A percentile compares a stretch with the other conserved stretches of the same genome.
Conservation (phyloP, 2,329 filamentous ascomycete genomes). For the Venturia nashicola region DNA sequence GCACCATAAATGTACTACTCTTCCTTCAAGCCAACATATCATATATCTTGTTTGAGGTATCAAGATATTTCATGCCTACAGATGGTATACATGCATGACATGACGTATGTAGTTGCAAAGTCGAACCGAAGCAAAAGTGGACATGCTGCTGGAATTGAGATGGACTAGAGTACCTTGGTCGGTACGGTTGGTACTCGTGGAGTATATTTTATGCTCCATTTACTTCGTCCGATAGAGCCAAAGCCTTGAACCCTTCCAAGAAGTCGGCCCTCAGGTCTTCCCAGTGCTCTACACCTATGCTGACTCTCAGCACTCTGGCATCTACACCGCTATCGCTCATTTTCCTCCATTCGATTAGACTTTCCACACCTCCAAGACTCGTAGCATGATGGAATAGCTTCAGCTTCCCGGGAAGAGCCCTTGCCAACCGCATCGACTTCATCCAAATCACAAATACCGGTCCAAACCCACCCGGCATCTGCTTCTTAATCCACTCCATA, state of each 20-base stretch:
- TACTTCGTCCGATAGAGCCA: background rate
- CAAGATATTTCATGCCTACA: background rate
- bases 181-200: too few species aligned
- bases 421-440: constrained; percentile 48
- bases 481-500: constrained; percentile 56
- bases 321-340: constrained; percentile 74
- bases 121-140: background rate
- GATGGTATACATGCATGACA: background rate
- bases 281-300: constrained; percentile 75
- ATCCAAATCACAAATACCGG: constrained; percentile 73
- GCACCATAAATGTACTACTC: too few species aligned
- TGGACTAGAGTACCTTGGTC: background rate
- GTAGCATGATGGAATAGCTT: constrained; percentile 88
- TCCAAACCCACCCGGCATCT: constrained; percentile 87
- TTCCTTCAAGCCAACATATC: too few species aligned
- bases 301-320: constrained; percentile 61
- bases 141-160: background rate
- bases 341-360: constrained; percentile 87
- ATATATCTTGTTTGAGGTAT: background rate
- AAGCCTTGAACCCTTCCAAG: constrained; percentile 42
- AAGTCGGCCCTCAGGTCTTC: constrained; percentile 75
- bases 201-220: background rate
- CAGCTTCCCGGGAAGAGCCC: constrained; percentile 63
- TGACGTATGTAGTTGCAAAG: background rate
- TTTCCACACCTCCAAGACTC: constrained; percentile 86